These are phyloP conservation scores for Hanseniaspora sp. DNA, from an alignment of 1,139 yeast species.

Conservation along the genomic window DNA sequence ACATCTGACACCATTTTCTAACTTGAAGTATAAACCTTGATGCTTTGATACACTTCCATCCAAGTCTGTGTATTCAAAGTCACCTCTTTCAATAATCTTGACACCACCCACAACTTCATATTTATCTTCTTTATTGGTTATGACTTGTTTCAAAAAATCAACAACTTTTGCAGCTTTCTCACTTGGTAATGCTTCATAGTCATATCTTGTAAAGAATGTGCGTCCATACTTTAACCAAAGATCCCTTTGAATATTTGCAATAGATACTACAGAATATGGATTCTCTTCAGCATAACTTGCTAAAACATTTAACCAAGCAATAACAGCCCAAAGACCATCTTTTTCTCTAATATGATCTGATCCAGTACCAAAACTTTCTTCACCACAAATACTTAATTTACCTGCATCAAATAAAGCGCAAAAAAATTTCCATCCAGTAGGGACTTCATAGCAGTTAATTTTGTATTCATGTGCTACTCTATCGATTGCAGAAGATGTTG, in stretches of 20 bases:
- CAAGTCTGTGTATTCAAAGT: constrained; percentile 84
- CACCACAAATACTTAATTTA: constrained; percentile 92
- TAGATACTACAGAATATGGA: constrained; percentile 52
- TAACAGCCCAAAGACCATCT: constrained; percentile 95
- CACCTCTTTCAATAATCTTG: constrained; percentile 54
- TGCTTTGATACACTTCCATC: constrained; percentile 86
- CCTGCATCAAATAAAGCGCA: constrained; percentile 89
- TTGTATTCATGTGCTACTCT: constrained; percentile 74
- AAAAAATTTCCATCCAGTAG: constrained; percentile 98
- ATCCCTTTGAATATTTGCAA: constrained; percentile 65
- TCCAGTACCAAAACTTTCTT: constrained; percentile 96
- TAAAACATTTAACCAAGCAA: constrained; percentile 92
- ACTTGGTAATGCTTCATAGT: constrained; percentile 69
- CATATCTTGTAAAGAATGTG: constrained; percentile 95
- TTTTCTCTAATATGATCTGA: constrained; percentile 95
- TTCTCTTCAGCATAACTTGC: constrained; percentile 60
- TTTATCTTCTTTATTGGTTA: constrained; percentile 32
- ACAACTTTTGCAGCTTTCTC: constrained; percentile 70
- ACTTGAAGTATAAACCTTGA: constrained; percentile 83
- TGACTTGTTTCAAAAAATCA: constrained; percentile 42
- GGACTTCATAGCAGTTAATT: constrained; percentile 79
- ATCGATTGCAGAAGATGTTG: constrained; percentile 90
- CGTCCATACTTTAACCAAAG: constrained; percentile 94
- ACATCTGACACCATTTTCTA: constrained; percentile 72
- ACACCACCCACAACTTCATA: constrained; percentile 25